Percentiles rank a stretch among this genome's conserved stretches.
Evolutionary conservation across 495 filamentous ascomycete species (phyloP).

Genomic region (Haplographium delicatum): DNA sequence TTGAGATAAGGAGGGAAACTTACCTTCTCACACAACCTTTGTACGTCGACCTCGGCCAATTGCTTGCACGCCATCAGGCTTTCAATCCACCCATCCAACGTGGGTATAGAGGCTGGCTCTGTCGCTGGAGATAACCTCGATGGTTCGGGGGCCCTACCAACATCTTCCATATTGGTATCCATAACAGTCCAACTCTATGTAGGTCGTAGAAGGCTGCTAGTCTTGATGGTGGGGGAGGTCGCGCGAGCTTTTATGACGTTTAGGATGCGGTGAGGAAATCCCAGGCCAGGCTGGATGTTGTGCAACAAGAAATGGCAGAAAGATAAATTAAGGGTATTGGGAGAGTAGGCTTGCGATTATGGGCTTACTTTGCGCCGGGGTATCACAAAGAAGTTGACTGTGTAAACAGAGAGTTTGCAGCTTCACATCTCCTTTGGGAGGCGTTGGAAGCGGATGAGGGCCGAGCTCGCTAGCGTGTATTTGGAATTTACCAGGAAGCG

Average conservation of each 20-base stretch:
- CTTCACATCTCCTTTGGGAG: neutral
- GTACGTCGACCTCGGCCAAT: slow-evolving; percentile 88
- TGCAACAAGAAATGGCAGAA: neutral
- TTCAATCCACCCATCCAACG: slow-evolving; percentile 97
- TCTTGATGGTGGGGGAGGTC: slow-evolving; percentile 16
- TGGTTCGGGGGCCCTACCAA: slow-evolving; percentile 80
- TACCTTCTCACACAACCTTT: slow-evolving; percentile 96
- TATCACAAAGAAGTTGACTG: slow-evolving; percentile 19
- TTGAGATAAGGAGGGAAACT: slow-evolving; percentile 31
- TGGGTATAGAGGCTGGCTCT: slow-evolving; percentile 85
- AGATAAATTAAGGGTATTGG: neutral
- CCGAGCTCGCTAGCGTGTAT: neutral
- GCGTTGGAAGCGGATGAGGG: neutral
- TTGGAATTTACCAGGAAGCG: neutral
- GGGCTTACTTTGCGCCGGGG: slow-evolving; percentile 11
- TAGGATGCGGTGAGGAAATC: slow-evolving; percentile 14
- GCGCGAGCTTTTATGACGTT: slow-evolving; percentile 25
- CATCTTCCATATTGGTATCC: slow-evolving; percentile 99
- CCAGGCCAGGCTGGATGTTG: slow-evolving; percentile 7
- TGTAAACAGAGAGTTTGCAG: slow-evolving; percentile 1
- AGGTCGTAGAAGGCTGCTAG: slow-evolving; percentile 54
- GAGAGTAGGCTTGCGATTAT: slow-evolving; percentile 3
- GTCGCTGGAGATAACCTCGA: slow-evolving; percentile 64
- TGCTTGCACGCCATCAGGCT: slow-evolving; percentile 98
- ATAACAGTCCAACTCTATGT: slow-evolving; percentile 41